These are phyloP conservation scores for Plasmodium gonderi DNA, from an alignment of 169 alveolate genomes.

Conservation along the genomic window DNA sequence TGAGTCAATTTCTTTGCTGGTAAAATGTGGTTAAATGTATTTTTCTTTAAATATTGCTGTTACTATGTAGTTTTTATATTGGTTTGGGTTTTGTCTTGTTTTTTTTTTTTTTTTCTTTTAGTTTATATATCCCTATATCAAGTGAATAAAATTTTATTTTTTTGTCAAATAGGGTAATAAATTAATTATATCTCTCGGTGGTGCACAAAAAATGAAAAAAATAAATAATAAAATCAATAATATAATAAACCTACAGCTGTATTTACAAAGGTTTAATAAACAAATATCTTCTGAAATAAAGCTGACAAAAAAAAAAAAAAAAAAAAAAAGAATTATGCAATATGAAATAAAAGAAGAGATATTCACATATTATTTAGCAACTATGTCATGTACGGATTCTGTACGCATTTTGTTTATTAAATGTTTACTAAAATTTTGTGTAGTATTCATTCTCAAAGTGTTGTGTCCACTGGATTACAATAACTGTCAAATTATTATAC, in stretches of 20 bases:
- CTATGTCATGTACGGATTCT: neutral
- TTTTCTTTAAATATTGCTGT: neutral
- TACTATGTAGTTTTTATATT: neutral
- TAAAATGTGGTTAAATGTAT: neutral
- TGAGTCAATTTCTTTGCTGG: neutral
- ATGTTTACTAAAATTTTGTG: neutral
- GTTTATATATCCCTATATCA: neutral
- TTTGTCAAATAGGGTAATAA: neutral
- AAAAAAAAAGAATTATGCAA: neutral
- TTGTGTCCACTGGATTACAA: neutral
- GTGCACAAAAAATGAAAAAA: neutral
- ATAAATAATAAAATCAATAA: neutral
- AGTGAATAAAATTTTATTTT: neutral
- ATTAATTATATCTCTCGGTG: neutral
- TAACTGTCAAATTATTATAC: neutral
- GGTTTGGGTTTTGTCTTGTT: no score
- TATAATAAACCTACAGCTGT: neutral
- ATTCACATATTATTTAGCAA: neutral
- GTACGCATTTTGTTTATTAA: neutral
- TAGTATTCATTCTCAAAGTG: neutral
- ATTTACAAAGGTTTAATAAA: neutral
- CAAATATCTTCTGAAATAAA: neutral
- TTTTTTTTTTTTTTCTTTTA: neutral
- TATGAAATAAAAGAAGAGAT: neutral
- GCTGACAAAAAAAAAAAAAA: neutral